A percentile compares a stretch with the other conserved stretches of the same genome.
phyloP scores from a whole-genome alignment of 73 alveolate genomes.

The Chromera velia region DNA sequence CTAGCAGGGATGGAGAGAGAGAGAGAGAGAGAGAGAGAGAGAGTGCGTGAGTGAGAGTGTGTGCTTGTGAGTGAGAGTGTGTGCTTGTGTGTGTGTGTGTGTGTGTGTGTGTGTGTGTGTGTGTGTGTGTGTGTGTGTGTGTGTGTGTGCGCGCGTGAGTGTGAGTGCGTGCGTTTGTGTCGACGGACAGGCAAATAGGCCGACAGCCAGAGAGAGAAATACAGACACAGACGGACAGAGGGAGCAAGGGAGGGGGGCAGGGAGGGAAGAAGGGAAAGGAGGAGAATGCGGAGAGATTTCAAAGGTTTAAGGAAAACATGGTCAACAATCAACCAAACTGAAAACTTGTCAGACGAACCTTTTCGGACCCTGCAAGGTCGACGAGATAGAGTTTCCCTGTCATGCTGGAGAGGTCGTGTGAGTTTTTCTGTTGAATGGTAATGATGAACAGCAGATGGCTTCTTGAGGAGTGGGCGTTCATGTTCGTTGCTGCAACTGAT shows the following conservation, averaged over 20 bases:
- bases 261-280: neutral
- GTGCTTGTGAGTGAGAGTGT: too few relatives aligned
- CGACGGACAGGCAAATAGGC: neutral
- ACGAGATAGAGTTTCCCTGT: slow-evolving; percentile 60
- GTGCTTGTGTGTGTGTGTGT: too few relatives aligned
- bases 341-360: slow-evolving; percentile 18
- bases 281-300: too few relatives aligned
- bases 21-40: too few relatives aligned
- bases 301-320: neutral
- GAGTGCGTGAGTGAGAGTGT: too few relatives aligned
- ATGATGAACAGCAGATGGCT: slow-evolving; percentile 64
- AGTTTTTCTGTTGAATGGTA: slow-evolving; percentile 56
- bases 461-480: slow-evolving; percentile 76
- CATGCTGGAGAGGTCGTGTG: slow-evolving; percentile 51
- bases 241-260: neutral
- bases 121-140: neutral
- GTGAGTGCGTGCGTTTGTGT: neutral
- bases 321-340: neutral
- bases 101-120: neutral
- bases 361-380: slow-evolving; percentile 72
- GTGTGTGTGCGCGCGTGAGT: neutral
- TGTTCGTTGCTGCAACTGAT: slow-evolving; percentile 64
- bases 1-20: too few relatives aligned
- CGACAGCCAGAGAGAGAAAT: too few relatives aligned
- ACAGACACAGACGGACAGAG: neutral